Evolutionary conservation across 257 asterid species (phyloP).

Genomic region (Solanum sitiens): DNA sequence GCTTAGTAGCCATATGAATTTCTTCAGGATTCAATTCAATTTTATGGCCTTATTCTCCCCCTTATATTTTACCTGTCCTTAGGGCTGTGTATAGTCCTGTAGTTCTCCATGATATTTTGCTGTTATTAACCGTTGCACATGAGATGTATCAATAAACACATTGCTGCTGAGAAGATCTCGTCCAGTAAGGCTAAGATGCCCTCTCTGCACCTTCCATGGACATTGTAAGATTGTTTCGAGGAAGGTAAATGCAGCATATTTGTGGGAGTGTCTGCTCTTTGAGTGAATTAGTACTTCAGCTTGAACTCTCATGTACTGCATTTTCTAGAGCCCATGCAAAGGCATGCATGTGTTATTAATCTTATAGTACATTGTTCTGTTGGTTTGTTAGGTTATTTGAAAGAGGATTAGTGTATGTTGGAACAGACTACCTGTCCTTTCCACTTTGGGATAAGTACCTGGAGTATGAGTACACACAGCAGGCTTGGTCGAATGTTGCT

Average conservation of each 20-base stretch:
- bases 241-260: slow-evolving; percentile 71
- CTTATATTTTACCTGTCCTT: slow-evolving; percentile 36
- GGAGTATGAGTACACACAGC: slow-evolving; percentile 82
- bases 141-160: slow-evolving; percentile 73
- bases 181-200: slow-evolving; percentile 71
- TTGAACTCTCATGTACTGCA: slow-evolving; percentile 20
- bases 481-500: slow-evolving; percentile 83
- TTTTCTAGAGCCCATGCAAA: slow-evolving; percentile 18
- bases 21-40: slow-evolving; percentile 26
- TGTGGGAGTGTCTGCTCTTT: slow-evolving; percentile 55
- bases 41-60: slow-evolving; percentile 36
- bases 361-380: slow-evolving; percentile 7
- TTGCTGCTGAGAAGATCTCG: slow-evolving; percentile 68
- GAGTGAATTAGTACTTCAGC: slow-evolving; percentile 39
- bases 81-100: slow-evolving; percentile 57
- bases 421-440: slow-evolving; percentile 84
- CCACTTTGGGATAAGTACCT: slow-evolving; percentile 97
- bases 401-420: slow-evolving; percentile 92
- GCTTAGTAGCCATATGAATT: slow-evolving; percentile 20
- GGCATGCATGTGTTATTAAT: slow-evolving; percentile 2
- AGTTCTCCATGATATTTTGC: slow-evolving; percentile 50
- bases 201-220: slow-evolving; percentile 58
- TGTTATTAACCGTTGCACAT: slow-evolving; percentile 65
- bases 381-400: slow-evolving; percentile 77
- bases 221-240: slow-evolving; percentile 71